Evolutionary conservation across 208 protist genomes (phyloP).

Genomic region (Naegleria lovaniensis): DNA sequence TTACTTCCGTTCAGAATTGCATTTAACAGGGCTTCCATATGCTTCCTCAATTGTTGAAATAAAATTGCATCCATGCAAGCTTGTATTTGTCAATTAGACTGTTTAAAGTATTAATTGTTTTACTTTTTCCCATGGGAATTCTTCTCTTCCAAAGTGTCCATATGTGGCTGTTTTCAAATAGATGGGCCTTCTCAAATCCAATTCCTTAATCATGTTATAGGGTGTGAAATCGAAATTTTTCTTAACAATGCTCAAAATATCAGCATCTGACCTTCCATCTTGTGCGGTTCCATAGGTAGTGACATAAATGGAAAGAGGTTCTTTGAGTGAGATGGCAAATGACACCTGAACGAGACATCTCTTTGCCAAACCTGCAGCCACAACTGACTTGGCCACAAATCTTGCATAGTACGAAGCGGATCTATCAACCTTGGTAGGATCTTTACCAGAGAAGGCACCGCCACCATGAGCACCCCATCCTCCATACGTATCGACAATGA

Average conservation of each 20-base stretch:
- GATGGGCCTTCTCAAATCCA: slow-evolving; percentile 89
- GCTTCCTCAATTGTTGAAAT: no score
- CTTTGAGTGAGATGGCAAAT: slow-evolving; percentile 97
- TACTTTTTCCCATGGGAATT: slow-evolving; percentile 99
- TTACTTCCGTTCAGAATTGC: no score
- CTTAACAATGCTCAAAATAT: slow-evolving; percentile 73
- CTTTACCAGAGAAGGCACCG: slow-evolving; percentile 99
- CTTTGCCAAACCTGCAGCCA: slow-evolving; percentile 79
- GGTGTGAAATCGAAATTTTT: slow-evolving; percentile 97
- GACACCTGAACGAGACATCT: slow-evolving; percentile 95
- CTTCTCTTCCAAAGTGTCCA: slow-evolving; percentile 96
- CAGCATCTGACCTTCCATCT: slow-evolving; percentile 46
- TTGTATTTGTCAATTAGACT: no score
- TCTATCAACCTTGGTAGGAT: slow-evolving; percentile 99
- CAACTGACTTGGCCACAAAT: slow-evolving; percentile 98
- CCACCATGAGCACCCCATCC: slow-evolving; percentile 99
- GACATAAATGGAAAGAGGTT: slow-evolving; percentile 94
- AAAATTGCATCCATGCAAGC: no score
- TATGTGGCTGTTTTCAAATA: slow-evolving; percentile 93
- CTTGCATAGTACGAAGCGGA: slow-evolving; percentile 96
- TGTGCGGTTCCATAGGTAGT: slow-evolving; percentile 94
- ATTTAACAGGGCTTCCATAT: no score
- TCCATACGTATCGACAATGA: slow-evolving; percentile 99
- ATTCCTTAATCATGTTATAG: slow-evolving; percentile 90
- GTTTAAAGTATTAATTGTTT: no score